Percentiles rank a stretch among this genome's conserved stretches.
phyloP scores from a whole-genome alignment of 768 basidiomycete species.

The Auriscalpium microsporum region DNA sequence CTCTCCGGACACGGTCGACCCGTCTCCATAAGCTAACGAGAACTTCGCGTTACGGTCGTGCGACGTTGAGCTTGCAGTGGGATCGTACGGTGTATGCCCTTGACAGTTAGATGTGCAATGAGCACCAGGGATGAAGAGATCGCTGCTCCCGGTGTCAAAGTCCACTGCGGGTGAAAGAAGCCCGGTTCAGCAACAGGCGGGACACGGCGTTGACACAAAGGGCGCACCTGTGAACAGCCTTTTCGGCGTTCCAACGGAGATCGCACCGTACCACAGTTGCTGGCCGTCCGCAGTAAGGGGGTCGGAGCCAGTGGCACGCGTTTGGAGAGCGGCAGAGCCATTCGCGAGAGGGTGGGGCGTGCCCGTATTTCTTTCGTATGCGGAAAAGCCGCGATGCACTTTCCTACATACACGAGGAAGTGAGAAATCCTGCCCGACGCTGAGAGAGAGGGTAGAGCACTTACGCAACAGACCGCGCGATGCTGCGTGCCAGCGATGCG shows the following conservation, averaged over 20 bases:
- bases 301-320: conserved; percentile 24
- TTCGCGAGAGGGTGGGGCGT: conserved; percentile 25
- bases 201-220: neutral
- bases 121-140: conserved; percentile 37
- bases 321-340: neutral
- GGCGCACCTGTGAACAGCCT: conserved; percentile 31
- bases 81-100: conserved; percentile 31
- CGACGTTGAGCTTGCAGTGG: conserved; percentile 31
- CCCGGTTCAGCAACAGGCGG: neutral
- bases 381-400: conserved; percentile 32
- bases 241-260: conserved; percentile 41
- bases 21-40: conserved; percentile 24
- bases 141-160: conserved; percentile 46
- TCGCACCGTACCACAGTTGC: conserved; percentile 36
- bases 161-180: conserved; percentile 27
- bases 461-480: neutral
- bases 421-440: neutral
- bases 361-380: conserved; percentile 40
- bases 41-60: conserved; percentile 25
- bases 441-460: neutral
- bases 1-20: conserved; percentile 34
- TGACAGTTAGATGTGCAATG: conserved; percentile 29
- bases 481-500: neutral
- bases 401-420: conserved; percentile 27
- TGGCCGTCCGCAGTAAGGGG: conserved; percentile 30